Base-by-base conservation (phyloP, 1,284 basidiomycete species). In the Flammula alnicola region DNA sequence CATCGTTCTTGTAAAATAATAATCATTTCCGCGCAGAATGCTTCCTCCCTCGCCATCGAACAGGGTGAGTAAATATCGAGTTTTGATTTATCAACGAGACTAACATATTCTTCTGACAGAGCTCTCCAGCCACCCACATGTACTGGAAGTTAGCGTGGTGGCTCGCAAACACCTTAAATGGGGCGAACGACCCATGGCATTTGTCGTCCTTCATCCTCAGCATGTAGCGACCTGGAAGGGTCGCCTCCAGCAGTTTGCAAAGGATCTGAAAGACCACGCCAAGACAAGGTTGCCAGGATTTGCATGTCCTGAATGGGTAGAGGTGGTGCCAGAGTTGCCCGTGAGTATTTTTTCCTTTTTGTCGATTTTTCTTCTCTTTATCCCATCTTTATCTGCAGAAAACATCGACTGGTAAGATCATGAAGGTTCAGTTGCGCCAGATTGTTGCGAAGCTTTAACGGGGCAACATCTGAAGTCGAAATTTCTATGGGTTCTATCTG, bases 151-250 rank as follows among this genome's bases (percentile, higher is more conserved):
- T 8, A 83, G 88, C 26, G 91, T 95, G n/a, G 80, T 95, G 2
- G 93, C 91, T 2, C 80, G 91, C 14, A 56, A 75, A 14, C 90
- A 95, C 64, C 62, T 75, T 2, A 90, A 82, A 65, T 95, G 92
- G 92, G 91, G 91, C 41, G 93, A 95, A 65, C 80, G 91, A 8
- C 88, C 92, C 0, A 90, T 93, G 81, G 93, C 92, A 2, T 93
- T 91, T 60, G 83, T 93, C 8, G 81, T 88, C 41, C 74, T 95
- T 11, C 86, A 83, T 56, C 74, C 78, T 14, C 77, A 85, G 33
- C 72, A 81, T 30, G 70, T 63, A 27, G 57, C 69, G 12, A 76
- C 75, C 36, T 91, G 89, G 87, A 65, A 65, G 25, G 78, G 77
- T 0, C 73, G 76, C 17, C 76, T 83, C 52, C 63, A 66, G 4